phyloP scores from a whole-genome alignment of 345 rosid genomes.

The Brassica carinata region DNA sequence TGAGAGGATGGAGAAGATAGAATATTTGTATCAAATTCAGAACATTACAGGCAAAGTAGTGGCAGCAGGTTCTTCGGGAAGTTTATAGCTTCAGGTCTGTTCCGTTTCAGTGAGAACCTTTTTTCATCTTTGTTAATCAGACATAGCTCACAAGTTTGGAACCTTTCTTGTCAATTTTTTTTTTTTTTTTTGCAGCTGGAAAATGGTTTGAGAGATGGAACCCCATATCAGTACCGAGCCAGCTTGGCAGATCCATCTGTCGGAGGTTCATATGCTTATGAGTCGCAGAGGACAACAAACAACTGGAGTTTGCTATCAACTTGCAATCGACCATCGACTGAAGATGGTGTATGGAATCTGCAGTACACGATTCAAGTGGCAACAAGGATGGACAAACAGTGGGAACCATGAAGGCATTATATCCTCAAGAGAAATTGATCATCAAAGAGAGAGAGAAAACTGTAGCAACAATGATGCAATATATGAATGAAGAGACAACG shows the following conservation, averaged over 20 bases:
- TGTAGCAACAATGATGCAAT: not conserved
- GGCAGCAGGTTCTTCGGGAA: conserved; percentile 41
- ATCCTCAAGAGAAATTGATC: not conserved
- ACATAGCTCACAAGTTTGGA: not conserved
- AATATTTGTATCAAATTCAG: conserved; percentile 80
- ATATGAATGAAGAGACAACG: not conserved
- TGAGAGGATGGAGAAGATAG: conserved; percentile 63
- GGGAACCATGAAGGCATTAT: conserved; percentile 47
- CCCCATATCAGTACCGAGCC: too few species aligned
- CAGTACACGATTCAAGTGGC: conserved; percentile 83
- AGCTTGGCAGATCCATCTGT: conserved; percentile 56
- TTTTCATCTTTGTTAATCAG: not conserved
- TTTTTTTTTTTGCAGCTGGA: too few species aligned
- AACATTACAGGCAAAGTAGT: conserved; percentile 64
- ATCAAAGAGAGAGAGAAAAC: not conserved
- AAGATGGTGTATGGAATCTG: conserved; percentile 88
- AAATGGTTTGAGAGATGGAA: too few species aligned
- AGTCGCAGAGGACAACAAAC: too few species aligned
- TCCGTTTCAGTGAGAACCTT: not conserved
- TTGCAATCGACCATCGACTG: conserved; percentile 75
- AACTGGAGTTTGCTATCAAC: conserved; percentile 59
- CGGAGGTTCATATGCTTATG: conserved; percentile 3
- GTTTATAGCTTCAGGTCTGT: conserved; percentile 58
- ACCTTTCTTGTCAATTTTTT: not conserved
- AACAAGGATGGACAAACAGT: conserved; percentile 83